These are phyloP conservation scores for Hyaloscypha hepaticicola DNA, from an alignment of 495 filamentous ascomycete genomes.

Conservation along the genomic window DNA sequence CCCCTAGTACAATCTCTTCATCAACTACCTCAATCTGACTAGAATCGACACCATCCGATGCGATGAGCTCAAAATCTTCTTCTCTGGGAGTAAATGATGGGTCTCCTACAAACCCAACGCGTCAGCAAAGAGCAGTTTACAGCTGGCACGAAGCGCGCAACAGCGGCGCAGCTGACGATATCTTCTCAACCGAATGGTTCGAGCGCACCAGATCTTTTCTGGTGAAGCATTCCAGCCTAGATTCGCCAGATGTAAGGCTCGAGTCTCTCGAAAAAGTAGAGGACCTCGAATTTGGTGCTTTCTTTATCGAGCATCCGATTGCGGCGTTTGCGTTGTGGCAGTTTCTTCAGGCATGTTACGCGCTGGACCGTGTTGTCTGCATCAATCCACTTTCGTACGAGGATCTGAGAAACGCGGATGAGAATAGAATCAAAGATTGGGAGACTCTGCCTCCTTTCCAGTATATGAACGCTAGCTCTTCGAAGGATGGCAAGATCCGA, in stretches of 20 bases:
- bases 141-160: neutral
- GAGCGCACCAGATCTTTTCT: neutral
- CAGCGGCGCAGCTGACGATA: neutral
- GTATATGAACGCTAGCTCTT: constrained; percentile 4
- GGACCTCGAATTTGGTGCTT: neutral
- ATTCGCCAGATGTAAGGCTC: neutral
- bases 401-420: neutral
- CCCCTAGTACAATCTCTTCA: neutral
- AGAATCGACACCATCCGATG: neutral
- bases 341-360: constrained; percentile 1
- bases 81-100: neutral
- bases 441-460: constrained; percentile 5
- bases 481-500: neutral
- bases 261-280: neutral
- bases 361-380: neutral
- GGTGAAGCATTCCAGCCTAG: neutral
- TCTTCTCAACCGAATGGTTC: constrained; percentile 1
- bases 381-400: neutral
- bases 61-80: neutral
- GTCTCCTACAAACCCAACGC: neutral
- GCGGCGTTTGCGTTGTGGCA: neutral
- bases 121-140: neutral
- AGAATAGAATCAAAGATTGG: neutral
- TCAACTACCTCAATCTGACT: neutral
- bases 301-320: neutral